Evolutionary conservation across 2,329 filamentous ascomycete species (phyloP).

Genomic region (Coniella vitis): DNA sequence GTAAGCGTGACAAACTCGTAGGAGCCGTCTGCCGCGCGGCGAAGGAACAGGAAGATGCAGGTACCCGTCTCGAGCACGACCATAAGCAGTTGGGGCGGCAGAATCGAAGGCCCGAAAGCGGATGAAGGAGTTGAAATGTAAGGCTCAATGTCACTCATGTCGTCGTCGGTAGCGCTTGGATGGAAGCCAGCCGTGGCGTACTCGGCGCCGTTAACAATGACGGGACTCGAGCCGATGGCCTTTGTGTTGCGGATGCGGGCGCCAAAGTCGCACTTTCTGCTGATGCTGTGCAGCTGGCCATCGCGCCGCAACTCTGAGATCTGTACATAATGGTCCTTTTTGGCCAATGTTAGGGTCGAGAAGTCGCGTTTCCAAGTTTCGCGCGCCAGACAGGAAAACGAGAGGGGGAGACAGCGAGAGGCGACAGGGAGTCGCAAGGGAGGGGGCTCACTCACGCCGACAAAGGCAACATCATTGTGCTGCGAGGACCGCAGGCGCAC

Average conservation of each 20-base stretch:
- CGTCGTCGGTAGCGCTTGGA: conserved; percentile 32
- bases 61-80: conserved; percentile 68
- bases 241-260: conserved; percentile 71
- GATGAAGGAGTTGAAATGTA: background rate
- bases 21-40: conserved; percentile 33
- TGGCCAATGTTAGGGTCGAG: too few species aligned
- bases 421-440: background rate
- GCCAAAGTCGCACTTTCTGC: conserved; percentile 72
- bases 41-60: conserved; percentile 70
- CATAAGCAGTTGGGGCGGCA: conserved; percentile 73
- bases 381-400: background rate
- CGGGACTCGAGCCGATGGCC: conserved; percentile 56
- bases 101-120: conserved; percentile 12
- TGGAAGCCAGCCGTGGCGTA: conserved; percentile 18
- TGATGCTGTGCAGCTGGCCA: conserved; percentile 67
- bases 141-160: conserved; percentile 20
- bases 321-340: conserved; percentile 71
- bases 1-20: conserved; percentile 50
- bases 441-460: conserved; percentile 54
- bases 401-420: too few species aligned
- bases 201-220: conserved; percentile 23
- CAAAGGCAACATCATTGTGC: conserved; percentile 77
- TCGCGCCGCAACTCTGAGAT: conserved; percentile 67
- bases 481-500: conserved; percentile 64
- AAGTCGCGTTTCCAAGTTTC: too few species aligned